Base-by-base conservation (phyloP, 208 protist genomes). In the Sergeia podlipaevii region DNA sequence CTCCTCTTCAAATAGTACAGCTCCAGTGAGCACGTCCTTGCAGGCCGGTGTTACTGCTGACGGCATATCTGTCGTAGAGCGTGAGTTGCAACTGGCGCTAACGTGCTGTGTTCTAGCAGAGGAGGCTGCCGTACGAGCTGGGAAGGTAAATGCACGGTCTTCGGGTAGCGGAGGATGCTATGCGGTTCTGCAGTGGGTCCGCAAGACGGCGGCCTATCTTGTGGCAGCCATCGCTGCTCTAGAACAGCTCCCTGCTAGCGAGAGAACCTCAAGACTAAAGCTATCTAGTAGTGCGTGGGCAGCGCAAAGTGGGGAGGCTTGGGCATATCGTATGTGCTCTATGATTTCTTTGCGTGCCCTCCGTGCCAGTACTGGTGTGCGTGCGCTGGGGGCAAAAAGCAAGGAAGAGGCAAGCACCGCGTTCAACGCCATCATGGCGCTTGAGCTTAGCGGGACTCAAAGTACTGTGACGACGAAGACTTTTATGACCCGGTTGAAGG, bases 261-360 rank as follows among this genome's bases (percentile, higher is more conserved):
- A 21, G 15, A 42, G 43, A 20, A n/a, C n/a, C n/a, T n/a, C n/a
- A n/a, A n/a, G n/a, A n/a, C n/a, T n/a, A n/a, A n/a, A n/a, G n/a
- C n/a, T n/a, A n/a, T n/a, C n/a, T n/a, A n/a, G n/a, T n/a, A n/a
- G 17, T 41, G 27, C 11, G 20, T 62, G 60, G 58, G 64, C 43
- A 26, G 11, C 41, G 5, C 34, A 15, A 13, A 55, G 65, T 50
- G 10, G 60, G 26, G 49, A 59, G 43, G 55, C 59, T 41, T 77
- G 76, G 50, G 37, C 70, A 5, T 72, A 70, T 29, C 67, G 49
- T 21, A 49, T 79, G 44, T 24, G 59, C 23, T 67, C 58, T 30
- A 71, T 78, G 60, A 70, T 89, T 0, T 39, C 54, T n/a, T 27
- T 81, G 38, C 77, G 81, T 21, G 15, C n/a, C n/a, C n/a, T n/a